Percentiles rank a stretch among this genome's conserved stretches.
phyloP scores from a whole-genome alignment of 2,329 filamentous ascomycete species.

The Cladophialophora psammophila region DNA sequence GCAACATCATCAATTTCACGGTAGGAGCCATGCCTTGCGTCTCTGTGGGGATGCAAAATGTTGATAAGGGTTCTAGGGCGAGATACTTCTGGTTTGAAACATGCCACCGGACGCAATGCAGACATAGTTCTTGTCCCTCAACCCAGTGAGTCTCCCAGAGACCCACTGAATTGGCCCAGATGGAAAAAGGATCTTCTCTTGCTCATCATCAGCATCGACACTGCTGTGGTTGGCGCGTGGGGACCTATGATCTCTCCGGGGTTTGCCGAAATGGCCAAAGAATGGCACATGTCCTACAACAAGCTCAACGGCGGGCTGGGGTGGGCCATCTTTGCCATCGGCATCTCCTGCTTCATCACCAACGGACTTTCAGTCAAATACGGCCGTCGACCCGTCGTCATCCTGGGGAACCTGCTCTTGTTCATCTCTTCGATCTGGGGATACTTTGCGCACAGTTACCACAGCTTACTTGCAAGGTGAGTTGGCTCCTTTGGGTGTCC shows the following conservation, averaged over 20 bases:
- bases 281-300: constrained; percentile 47
- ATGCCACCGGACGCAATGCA: constrained; percentile 41
- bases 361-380: constrained; percentile 36
- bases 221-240: constrained; percentile 47
- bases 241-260: constrained; percentile 50
- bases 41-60: neutral
- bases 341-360: constrained; percentile 41
- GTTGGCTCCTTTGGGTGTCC: neutral
- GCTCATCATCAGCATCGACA: constrained; percentile 49
- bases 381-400: constrained; percentile 37
- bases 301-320: constrained; percentile 46
- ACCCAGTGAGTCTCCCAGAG: constrained; percentile 45
- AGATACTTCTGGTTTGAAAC: constrained; percentile 42
- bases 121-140: constrained; percentile 44
- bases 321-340: constrained; percentile 46
- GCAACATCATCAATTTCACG: constrained; percentile 32
- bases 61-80: constrained; percentile 31
- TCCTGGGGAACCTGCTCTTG: constrained; percentile 34
- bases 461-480: constrained; percentile 33
- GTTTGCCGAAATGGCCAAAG: constrained; percentile 44
- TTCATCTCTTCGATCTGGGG: constrained; percentile 38
- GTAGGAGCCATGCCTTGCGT: constrained; percentile 7
- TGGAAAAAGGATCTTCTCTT: constrained; percentile 52
- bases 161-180: constrained; percentile 44
- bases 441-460: constrained; percentile 38